phyloP scores from a whole-genome alignment of 1,284 basidiomycete species.

The Retiboletus flavoniger region DNA sequence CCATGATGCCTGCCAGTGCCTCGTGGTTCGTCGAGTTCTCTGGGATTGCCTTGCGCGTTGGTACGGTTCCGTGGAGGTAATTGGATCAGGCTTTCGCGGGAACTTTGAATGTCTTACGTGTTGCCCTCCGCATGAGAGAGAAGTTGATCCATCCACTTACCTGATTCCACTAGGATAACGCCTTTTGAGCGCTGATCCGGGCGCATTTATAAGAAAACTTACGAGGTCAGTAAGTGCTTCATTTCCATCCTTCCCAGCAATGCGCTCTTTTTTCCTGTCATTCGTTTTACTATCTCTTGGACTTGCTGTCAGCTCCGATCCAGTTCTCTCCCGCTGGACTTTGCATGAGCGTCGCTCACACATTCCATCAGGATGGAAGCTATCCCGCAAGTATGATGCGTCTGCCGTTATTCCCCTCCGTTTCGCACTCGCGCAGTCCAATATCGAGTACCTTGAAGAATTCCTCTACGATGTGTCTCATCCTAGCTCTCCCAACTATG shows the following conservation, averaged over 20 bases:
- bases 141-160: background rate
- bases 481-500: slow-evolving; percentile 45
- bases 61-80: background rate
- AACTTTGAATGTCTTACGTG: background rate
- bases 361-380: slow-evolving; percentile 37
- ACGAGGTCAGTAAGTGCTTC: background rate
- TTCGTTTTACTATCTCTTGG: slow-evolving; percentile 25
- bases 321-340: slow-evolving; percentile 13
- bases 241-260: background rate
- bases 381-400: slow-evolving; percentile 30
- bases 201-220: background rate
- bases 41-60: background rate
- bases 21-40: background rate
- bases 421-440: slow-evolving; percentile 44
- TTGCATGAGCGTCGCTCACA: slow-evolving; percentile 37
- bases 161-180: background rate
- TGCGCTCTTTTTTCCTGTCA: slow-evolving; percentile 27
- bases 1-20: background rate
- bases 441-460: slow-evolving; percentile 40
- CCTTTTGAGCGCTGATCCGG: background rate
- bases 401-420: slow-evolving; percentile 39
- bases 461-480: slow-evolving; percentile 45
- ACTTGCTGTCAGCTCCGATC: slow-evolving; percentile 16
- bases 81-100: background rate
- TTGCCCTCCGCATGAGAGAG: background rate